Base-by-base conservation (phyloP, 768 basidiomycete genomes). In the Pleurotus salmoneostramineus region DNA sequence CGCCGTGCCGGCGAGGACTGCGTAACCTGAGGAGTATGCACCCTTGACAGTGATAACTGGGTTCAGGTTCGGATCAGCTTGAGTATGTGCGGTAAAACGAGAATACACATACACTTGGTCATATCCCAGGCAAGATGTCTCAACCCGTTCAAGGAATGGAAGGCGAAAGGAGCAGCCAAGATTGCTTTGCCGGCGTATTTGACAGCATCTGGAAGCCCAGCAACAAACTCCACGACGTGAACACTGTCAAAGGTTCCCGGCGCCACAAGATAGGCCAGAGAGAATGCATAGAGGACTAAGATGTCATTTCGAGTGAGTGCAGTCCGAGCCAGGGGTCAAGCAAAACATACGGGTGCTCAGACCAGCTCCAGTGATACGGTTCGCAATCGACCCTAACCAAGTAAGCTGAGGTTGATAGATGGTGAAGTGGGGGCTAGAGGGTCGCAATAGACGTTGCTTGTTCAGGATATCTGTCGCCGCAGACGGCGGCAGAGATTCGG, bases 361-460 rank as follows among this genome's bases (percentile, higher is more conserved):
- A 7, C 78, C 91, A 6, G 72, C 81, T 59, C 96, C 97, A 8
- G 94, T 90, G n/a, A 81, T 71, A 70, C 97, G 90, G 74, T 98
- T 88, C 42, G 81, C 84, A 65, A 96, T 93, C 14, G 94, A 97
- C 4, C 74, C 80, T 56, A 91, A 11, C 92, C 93, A 96, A 36
- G 96, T 98, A 48, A 98, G 72, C 74, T 98, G 93, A 1, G 89
- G 91, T 68, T 95, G 89, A 76, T 99, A 99, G 74, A 99, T 98
- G 57, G 94, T 94, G 69, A 94, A 90, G 72, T 98, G 95, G 6
- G 97, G 97, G 66, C 89, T 91, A 61, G 82, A 90, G 14, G 97
- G 96, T n/a, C 97, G 89, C 50, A 78, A 77, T 50, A 92, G 74
- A 62, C 97, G 90, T 71, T 98, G 95, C 63, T 82, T 72, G 80